Base-by-base conservation (phyloP, 176 grass and related monocot genomes). In the Zizania latifolia region DNA sequence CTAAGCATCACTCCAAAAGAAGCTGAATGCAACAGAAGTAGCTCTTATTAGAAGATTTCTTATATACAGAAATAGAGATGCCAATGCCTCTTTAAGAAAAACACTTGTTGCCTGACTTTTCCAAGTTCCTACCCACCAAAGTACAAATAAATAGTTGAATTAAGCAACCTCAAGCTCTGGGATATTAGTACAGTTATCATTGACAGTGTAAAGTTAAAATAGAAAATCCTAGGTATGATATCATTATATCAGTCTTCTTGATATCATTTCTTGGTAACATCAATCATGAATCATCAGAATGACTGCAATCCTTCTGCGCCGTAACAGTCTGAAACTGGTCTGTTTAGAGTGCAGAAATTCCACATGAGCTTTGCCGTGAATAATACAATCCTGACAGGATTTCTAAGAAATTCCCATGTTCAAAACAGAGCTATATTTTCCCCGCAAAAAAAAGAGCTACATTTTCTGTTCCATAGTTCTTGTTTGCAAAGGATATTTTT, bases 251-350 rank as follows among this genome's bases (percentile, higher is more conserved):
- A 53, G 5, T 50, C 46, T 50, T 19, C 46, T 50, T 50, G 46
- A 50, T 17, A 53, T n/a, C n/a, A 53, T 7, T 21, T 61, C 34
- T 40, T 44, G 27, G n/a, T 56, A n/a, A n/a, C 48, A 9, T 22
- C 48, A 53, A 22, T 70, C 28, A 62, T 34, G 27, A 86, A 62
- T 70, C n/a, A 63, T 50, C 46, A 11, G 9, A 76, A 58, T 62
- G 26, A 70, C 12, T 69, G 19, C 33, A 76, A 58, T 53, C 26
- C 17, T 60, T 68, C 12, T 50, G 8, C 44, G 66, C 30, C 24
- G 31, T 60, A 61, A 75, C 6, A 36, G 33, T 39, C 8, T 62
- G 68, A 16, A 80, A 65, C 17, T 58, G 37, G 38, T 70, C 28
- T 67, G n/a, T 53, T 53, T 21, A 6, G 7, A 53, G 9, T 53